Evolutionary conservation across 2,329 filamentous ascomycete species (phyloP), one percentile per base, ranked within the genome.

Genomic region (Knufia fluminis): DNA sequence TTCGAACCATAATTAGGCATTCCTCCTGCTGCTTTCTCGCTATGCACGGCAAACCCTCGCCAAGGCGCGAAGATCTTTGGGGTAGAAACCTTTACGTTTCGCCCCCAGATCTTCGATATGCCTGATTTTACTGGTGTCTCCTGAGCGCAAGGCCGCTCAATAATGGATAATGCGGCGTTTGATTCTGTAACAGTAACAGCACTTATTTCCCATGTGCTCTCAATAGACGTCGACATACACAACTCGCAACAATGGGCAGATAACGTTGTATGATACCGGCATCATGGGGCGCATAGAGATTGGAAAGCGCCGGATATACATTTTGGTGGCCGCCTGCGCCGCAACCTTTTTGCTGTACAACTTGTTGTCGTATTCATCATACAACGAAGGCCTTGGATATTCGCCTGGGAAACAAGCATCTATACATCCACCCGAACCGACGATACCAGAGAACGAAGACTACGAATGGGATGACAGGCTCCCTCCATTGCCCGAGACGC

Each of bases 231-330:
- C n/a, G n/a, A n/a, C n/a, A n/a, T n/a, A n/a, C n/a, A n/a, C n/a
- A n/a, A n/a, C n/a, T n/a, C n/a, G n/a, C n/a, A n/a, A n/a, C n/a
- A n/a, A n/a, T n/a, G n/a, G n/a, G n/a, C n/a, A 9, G 22, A 22
- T 41, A 41, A 41, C 22, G 22, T 19, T n/a, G n/a, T 32, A 45
- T 20, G n/a, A 14, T 32, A 33, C n/a, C 24, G 42, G 32, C 45
- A 52, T 16, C 4, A 59, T 59, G 57, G 57, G 51, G 31, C 56
- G 51, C 17, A 58, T 59, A 41, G 57, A 59, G 43, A 46, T 59
- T 35, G 57, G 58, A 49, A 60, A 57, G 48, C 48, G 54, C 43
- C 57, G 58, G 14, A 55, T 58, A 38, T 54, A 56, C 51, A 31
- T 60, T 32, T 52, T 60, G 23, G 28, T 57, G 33, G 57, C 53